Conservation (phyloP, 2,329 filamentous ascomycete genomes). For the Ophiostoma ulmi region DNA sequence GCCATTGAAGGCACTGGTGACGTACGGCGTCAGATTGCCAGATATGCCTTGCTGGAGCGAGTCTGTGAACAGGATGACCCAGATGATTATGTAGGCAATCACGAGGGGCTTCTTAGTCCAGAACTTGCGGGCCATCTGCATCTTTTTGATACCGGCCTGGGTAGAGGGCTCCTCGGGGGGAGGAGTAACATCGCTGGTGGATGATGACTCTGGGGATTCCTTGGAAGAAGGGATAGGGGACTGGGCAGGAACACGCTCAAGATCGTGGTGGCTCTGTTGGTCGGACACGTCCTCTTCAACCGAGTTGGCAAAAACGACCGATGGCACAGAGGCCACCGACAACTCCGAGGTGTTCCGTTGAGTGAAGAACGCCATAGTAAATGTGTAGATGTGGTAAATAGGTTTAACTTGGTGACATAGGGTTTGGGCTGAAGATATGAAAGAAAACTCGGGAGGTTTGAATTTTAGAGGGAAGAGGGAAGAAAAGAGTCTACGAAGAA, state of each 20-base stretch:
- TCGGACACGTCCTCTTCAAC: background rate
- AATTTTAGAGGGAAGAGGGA: no score
- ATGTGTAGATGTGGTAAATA: background rate
- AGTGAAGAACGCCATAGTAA: background rate
- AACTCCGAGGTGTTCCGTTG: background rate
- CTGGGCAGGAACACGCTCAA: background rate
- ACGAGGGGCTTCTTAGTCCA: background rate
- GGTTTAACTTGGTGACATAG: background rate
- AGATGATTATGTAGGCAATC: constrained; percentile 19
- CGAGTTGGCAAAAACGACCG: background rate
- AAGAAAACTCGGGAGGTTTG: background rate
- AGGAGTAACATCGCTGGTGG: background rate
- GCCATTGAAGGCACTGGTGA: constrained; percentile 24
- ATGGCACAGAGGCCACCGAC: background rate
- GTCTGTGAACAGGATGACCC: constrained; percentile 29
- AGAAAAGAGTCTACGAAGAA: no score
- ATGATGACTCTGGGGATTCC: background rate
- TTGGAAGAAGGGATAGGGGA: background rate
- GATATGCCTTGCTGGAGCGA: constrained; percentile 37
- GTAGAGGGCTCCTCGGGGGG: background rate
- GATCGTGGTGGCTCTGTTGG: background rate
- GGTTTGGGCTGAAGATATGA: background rate
- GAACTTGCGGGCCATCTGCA: background rate
- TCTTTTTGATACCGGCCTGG: background rate
- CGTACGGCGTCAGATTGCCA: constrained; percentile 35